Evolutionary conservation across 306 rosid species (phyloP), one percentile per base, ranked within the genome.

Genomic region (Acacia confusa): DNA sequence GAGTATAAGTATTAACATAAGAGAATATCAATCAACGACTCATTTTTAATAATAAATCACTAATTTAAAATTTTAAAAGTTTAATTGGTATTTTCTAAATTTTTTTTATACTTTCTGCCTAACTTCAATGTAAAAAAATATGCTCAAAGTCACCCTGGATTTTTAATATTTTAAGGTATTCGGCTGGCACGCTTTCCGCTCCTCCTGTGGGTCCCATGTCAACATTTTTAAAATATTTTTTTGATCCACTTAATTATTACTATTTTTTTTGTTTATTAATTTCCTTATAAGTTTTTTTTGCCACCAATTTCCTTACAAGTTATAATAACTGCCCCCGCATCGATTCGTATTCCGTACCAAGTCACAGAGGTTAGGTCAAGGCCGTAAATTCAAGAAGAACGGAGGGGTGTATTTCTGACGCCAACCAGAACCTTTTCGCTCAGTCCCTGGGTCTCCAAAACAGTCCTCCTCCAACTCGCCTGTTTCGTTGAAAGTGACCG

Each of bases 381-480:
- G 27, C 4, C 70, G 90, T 86, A 91, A 88, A 38, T 71, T 32
- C 2, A 14, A 19, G 3, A 15, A 75, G 79, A 52, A 7, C 2
- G 4, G 25, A 78, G 89, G 89, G 82, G 38, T 53, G 45, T 63
- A 52, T 63, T 24, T 74, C 58, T 65, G 75, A 82, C 85, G 44
- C 19, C 79, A 74, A 71, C 20, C 30, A 45, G 3, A 30, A 64
- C 45, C 82, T 77, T 69, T 67, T 75, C 22, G 17, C 78, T 71
- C 75, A 38, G 58, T 11, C 58, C 8, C 58, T 44, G 82, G 80
- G 80, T 80, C 85, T 38, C n/a, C 57, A 14, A 24, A 11, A 47
- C 34, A 71, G 74, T 57, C 76, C 52, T 52, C 17, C 50, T 70
- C 72, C 76, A 60, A 63, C 84, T 43, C 66, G 60, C 85, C 82